Percentiles rank a stretch among this genome's conserved stretches.
These are phyloP conservation scores for Asterophora lycoperdoides DNA, from an alignment of 768 basidiomycete genomes.

Conservation along the genomic window DNA sequence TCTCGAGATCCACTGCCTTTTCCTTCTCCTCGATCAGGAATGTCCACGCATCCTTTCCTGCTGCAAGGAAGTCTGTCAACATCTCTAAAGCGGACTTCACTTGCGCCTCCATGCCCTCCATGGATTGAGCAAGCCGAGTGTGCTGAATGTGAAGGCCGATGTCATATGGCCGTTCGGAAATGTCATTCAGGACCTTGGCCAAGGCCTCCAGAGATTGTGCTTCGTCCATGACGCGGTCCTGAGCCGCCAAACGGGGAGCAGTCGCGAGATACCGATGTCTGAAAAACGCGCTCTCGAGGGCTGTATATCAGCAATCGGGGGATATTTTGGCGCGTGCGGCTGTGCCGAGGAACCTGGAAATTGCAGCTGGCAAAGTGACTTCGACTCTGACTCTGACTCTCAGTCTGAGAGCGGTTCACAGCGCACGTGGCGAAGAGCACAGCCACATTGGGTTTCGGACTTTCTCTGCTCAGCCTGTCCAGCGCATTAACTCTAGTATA, in stretches of 20 bases:
- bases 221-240: conserved; percentile 44
- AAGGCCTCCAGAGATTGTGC: conserved; percentile 61
- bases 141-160: conserved; percentile 64
- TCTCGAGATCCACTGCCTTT: conserved; percentile 46
- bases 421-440: too few relatives aligned
- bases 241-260: conserved; percentile 1
- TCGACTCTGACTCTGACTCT: too few relatives aligned
- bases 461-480: too few relatives aligned
- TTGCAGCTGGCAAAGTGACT: neutral
- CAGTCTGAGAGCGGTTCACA: too few relatives aligned
- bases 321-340: neutral
- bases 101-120: conserved; percentile 57
- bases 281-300: neutral
- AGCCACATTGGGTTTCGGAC: too few relatives aligned
- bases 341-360: neutral
- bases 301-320: neutral
- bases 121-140: conserved; percentile 53
- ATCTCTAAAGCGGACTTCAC: conserved; percentile 60
- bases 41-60: conserved; percentile 71
- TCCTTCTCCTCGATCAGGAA: conserved; percentile 57
- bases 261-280: neutral
- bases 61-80: conserved; percentile 58
- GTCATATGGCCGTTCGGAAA: conserved; percentile 59
- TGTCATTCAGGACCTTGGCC: conserved; percentile 49
- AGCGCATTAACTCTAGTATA: too few relatives aligned